Base-by-base conservation (phyloP, 31 red algal genomes). In the Asparagopsis taxiformis region DNA sequence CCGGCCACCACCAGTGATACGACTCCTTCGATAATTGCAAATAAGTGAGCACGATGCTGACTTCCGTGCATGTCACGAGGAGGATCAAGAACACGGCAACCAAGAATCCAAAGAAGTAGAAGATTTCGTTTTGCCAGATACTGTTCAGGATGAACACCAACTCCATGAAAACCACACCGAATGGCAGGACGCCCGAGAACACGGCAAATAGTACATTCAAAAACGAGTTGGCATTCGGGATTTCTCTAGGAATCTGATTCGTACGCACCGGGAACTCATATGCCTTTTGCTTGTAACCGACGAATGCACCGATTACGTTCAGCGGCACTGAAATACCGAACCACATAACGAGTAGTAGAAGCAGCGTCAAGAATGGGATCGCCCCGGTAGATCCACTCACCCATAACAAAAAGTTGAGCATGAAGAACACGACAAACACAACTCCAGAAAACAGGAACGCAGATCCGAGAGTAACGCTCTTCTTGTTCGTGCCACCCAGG, bases 311-410 rank as follows among this genome's bases (percentile, higher is more conserved):
- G 37, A 93, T 36, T 10, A 98, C 67, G 34, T 78, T 79, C 32
- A 98, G 63, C 8, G 95, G 95, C 21, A 94, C 70, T 43, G 91
- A 94, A 63, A 98, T 91, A 48, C 95, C 85, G 71, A 98, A 98
- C 95, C 91, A 93, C 67, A 98, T 73, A 26, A 98, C 59, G 53
- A 91, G 59, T 38, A 94, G 67, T 34, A 94, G 54, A 32, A 98
- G 50, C 33, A 98, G 53, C 3, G 95, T 94, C 9, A 88, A 66
- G 58, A 98, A 98, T 3, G 91, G 90, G 10, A 94, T 65, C 23
- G 95, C 90, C 31, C 79, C 90, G 31, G 90, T 81, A 1, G 90
- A 94, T 0, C 89, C 83, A 22, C 66, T 74, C 22, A 87, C 37
- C 82, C 82, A 89, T 23, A 94, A 58, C 8, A 98, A 48, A 43